A percentile compares a stretch with the other conserved stretches of the same genome.
These are phyloP conservation scores for Xylona heveae DNA, from an alignment of 495 filamentous ascomycete species.

Conservation along the genomic window DNA sequence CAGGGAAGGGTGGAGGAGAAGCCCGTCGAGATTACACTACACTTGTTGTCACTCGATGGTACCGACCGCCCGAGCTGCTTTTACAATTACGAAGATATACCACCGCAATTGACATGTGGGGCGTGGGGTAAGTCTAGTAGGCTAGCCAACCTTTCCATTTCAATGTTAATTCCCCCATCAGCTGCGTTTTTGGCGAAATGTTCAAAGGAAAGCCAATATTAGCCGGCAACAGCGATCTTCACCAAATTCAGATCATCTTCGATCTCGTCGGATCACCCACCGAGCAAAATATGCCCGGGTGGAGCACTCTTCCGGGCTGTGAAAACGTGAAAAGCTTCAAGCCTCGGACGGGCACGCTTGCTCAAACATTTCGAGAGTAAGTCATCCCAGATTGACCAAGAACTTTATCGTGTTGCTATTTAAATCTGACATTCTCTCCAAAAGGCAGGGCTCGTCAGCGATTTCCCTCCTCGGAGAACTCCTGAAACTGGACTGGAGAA, in stretches of 20 bases:
- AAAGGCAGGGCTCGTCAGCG: conserved; percentile 30
- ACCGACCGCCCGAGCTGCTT: conserved; percentile 82
- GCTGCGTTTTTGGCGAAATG: conserved; percentile 97
- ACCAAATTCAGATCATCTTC: conserved; percentile 84
- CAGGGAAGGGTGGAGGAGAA: conserved; percentile 64
- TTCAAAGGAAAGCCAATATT: conserved; percentile 85
- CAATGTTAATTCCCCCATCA: conserved; percentile 14
- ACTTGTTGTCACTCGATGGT: conserved; percentile 92
- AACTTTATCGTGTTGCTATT: conserved; percentile 6
- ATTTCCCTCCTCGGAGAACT: conserved; percentile 66
- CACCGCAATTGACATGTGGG: conserved; percentile 95
- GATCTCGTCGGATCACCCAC: conserved; percentile 81
- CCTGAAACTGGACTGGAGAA: conserved; percentile 70
- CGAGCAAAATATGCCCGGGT: conserved; percentile 86
- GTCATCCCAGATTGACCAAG: conserved; percentile 10
- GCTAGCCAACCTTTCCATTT: not conserved
- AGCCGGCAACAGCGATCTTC: conserved; percentile 64
- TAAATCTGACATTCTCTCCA: conserved; percentile 8
- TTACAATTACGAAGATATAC: conserved; percentile 76
- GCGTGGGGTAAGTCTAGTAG: conserved; percentile 52
- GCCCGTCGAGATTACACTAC: conserved; percentile 81
- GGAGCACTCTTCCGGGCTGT: conserved; percentile 57
- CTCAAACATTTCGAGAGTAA: conserved; percentile 50
- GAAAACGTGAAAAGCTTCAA: conserved; percentile 49
- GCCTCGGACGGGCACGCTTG: conserved; percentile 40